phyloP scores from a whole-genome alignment of 2,329 filamentous ascomycete genomes.

The Herpomyces periplanetae region DNA sequence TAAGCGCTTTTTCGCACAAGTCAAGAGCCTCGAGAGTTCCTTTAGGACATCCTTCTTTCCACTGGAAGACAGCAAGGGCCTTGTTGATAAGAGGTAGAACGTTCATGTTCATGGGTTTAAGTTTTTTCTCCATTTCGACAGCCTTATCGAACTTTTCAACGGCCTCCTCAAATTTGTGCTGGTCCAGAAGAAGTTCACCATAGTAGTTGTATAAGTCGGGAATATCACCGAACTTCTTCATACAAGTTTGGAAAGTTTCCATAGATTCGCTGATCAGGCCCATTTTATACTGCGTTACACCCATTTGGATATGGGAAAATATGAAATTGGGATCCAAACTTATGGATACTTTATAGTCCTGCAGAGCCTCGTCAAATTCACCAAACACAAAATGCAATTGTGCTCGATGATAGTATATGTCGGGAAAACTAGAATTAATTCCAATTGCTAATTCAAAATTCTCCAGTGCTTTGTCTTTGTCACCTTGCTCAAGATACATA shows the following conservation, averaged over 20 bases:
- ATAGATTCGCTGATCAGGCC: slow-evolving; percentile 87
- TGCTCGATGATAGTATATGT: slow-evolving; percentile 95
- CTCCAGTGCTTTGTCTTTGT: slow-evolving; percentile 44
- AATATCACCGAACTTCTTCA: slow-evolving; percentile 90
- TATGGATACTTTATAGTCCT: slow-evolving; percentile 97
- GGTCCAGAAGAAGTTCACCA: slow-evolving; percentile 76
- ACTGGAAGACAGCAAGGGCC: slow-evolving; percentile 79
- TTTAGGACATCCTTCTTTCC: slow-evolving; percentile 77
- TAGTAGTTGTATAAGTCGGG: slow-evolving; percentile 99
- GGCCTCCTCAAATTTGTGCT: slow-evolving; percentile 73
- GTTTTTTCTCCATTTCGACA: slow-evolving; percentile 91
- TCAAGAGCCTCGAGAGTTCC: slow-evolving; percentile 82
- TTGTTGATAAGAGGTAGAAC: slow-evolving; percentile 95
- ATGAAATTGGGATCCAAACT: slow-evolving; percentile 85
- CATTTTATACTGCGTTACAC: slow-evolving; percentile 98
- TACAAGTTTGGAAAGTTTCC: slow-evolving; percentile 83
- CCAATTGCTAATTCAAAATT: slow-evolving; percentile 57
- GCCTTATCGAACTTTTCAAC: slow-evolving; percentile 93
- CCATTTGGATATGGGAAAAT: slow-evolving; percentile 95
- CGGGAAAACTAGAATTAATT: slow-evolving; percentile 57
- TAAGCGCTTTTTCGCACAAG: slow-evolving; percentile 80
- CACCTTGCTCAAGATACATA: slow-evolving; percentile 80
- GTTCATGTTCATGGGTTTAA: slow-evolving; percentile 80
- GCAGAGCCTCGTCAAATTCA: slow-evolving; percentile 66
- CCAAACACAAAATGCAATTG: slow-evolving; percentile 92